Percentiles rank a stretch among this genome's conserved stretches.
Evolutionary conservation across 2,329 filamentous ascomycete genomes (phyloP).

Genomic region (Exophiala mesophila): DNA sequence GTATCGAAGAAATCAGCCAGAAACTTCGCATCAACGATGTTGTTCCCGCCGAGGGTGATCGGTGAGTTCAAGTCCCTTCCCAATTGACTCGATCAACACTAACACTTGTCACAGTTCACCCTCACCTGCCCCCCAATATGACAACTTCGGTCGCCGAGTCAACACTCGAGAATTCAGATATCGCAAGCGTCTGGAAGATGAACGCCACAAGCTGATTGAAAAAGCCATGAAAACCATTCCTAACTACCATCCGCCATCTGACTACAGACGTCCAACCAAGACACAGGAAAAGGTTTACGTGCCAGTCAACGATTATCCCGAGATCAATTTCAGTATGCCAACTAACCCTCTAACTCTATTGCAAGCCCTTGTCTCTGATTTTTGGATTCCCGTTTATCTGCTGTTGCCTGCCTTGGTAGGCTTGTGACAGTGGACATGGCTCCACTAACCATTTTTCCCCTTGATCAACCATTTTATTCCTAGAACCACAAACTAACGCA

Average conservation of each 20-base stretch:
- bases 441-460: constrained; percentile 36
- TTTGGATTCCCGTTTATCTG: constrained; percentile 30
- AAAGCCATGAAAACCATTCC: constrained; percentile 99
- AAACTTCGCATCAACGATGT: constrained; percentile 99
- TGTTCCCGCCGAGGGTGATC: constrained; percentile 90
- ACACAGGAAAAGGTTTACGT: constrained; percentile 99
- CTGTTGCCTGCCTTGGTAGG: constrained; percentile 17
- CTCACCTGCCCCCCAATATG: constrained; percentile 93
- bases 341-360: constrained; percentile 96
- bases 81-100: constrained; percentile 17
- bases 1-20: constrained; percentile 98
- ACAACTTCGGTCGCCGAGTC: constrained; percentile 98
- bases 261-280: constrained; percentile 98
- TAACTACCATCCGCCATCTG: constrained; percentile 97
- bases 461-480: constrained; percentile 28
- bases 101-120: constrained; percentile 63
- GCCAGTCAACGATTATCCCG: constrained; percentile 99
- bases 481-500: constrained; percentile 70
- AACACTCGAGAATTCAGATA: constrained; percentile 99
- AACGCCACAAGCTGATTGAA: constrained; percentile 97
- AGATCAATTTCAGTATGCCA: constrained; percentile 99
- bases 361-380: constrained; percentile 42
- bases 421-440: constrained; percentile 17
- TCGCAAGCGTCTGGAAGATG: constrained; percentile 94
- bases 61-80: constrained; percentile 54